A percentile compares a stretch with the other conserved stretches of the same genome.
These are phyloP conservation scores for Populus ilicifolia DNA, from an alignment of 345 rosid species.

Conservation along the genomic window DNA sequence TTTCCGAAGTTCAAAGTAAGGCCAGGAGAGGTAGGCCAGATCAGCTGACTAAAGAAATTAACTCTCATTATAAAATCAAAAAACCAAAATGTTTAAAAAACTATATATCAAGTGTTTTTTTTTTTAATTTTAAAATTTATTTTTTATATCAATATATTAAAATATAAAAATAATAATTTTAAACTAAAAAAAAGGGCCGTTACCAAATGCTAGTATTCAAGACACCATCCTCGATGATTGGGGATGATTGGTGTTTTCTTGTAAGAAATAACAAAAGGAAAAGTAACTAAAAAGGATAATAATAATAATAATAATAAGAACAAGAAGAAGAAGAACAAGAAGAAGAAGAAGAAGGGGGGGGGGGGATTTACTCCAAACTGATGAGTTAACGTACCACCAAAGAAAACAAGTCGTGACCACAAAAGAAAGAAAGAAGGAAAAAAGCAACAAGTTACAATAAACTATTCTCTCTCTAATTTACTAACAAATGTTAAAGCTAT, in stretches of 20 bases:
- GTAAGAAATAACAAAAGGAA: slow-evolving; percentile 5
- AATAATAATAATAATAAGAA: neutral
- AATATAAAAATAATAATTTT: too few species aligned
- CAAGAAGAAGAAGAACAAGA: neutral
- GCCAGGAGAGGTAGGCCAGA: neutral
- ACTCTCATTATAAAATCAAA: neutral
- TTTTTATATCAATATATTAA: too few species aligned
- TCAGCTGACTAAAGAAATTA: neutral
- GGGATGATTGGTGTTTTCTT: neutral
- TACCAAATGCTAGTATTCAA: neutral
- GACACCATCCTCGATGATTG: neutral
- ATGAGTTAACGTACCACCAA: slow-evolving; percentile 7
- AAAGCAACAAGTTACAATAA: neutral
- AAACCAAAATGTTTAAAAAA: neutral
- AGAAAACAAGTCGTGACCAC: neutral
- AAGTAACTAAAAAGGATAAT: neutral
- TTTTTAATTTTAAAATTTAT: too few species aligned
- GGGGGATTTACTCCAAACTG: neutral
- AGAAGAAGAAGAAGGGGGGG: neutral
- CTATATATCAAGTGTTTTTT: too few species aligned
- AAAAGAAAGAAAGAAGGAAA: neutral
- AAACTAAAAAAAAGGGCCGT: too few species aligned
- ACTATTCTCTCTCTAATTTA: neutral
- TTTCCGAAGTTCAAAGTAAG: neutral
- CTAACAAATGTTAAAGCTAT: neutral